Base-by-base conservation (phyloP, 2,329 filamentous ascomycete species). In the Ophiostoma sp. region DNA sequence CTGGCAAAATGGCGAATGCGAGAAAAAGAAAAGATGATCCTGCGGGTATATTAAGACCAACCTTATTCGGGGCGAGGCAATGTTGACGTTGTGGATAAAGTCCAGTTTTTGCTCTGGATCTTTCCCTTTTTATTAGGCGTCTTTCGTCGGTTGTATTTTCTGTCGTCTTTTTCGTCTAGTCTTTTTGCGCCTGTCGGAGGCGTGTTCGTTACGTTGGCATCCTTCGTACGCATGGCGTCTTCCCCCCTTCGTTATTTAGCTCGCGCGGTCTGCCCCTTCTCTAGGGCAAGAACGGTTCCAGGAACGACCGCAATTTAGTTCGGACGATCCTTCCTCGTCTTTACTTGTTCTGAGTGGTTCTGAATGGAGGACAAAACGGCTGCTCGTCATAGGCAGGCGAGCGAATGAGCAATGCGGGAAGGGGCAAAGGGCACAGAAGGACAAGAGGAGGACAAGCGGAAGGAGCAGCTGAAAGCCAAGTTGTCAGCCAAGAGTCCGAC, bases 81-180 rank as follows among this genome's bases (percentile, higher is more conserved):
- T 42, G 39, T 68, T 42, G 63, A 48, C 25, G 39, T 50, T 68
- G 63, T 68, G 63, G 63, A 68, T 68, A 68, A 68, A 68, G 39
- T 68, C 63, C 6, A 25, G 39, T 22, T 31, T 48, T 42, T 42
- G 33, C 39, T n/a, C 36, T 33, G 11, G 9, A 52, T 31, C 64
- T 33, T 45, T 69, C 36, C 52, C 45, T 19, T 33, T 68, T 48
- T 64, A n/a, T 22, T n/a, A 36, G 39, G 39, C 4, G 39, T 50
- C 28, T 69, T 69, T 69, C 42, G 64, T 33, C 64, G 7, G 55
- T 63, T 9, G 5, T 36, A 19, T 6, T 36, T 36, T 61, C 31
- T 61, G 8, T 31, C 12, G 25, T 31, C 55, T 31, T 61, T 61
- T 50, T 64, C 61, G 42, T 48, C 42, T 48, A 15, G 15, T 36